phyloP scores from a whole-genome alignment of 345 rosid species.

The Salix udensis region DNA sequence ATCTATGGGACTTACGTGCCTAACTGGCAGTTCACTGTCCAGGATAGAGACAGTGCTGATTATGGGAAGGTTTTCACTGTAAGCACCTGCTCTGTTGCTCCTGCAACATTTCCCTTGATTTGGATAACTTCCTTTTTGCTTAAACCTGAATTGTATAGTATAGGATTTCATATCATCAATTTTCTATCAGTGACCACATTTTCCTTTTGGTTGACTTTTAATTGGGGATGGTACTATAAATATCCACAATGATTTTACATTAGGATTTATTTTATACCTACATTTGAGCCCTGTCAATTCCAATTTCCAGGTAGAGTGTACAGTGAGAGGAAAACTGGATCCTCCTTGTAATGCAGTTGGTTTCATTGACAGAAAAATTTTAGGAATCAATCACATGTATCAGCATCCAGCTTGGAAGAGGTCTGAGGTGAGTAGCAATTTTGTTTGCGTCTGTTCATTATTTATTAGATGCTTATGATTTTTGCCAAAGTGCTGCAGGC shows the following conservation, averaged over 20 bases:
- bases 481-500: conserved; percentile 45
- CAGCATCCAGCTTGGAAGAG: conserved; percentile 87
- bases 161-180: background rate
- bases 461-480: background rate
- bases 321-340: conserved; percentile 67
- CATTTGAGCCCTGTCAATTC: background rate
- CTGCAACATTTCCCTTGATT: background rate
- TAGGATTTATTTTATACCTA: background rate
- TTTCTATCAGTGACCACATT: background rate
- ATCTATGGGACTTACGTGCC: conserved; percentile 68
- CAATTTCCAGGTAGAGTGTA: conserved; percentile 56
- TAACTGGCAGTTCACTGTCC: conserved; percentile 67
- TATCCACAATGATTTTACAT: no score
- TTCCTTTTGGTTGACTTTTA: background rate
- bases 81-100: conserved; percentile 16
- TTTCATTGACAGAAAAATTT: conserved; percentile 61
- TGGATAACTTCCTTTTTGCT: background rate
- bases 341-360: conserved; percentile 93
- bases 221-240: background rate
- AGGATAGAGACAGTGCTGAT: conserved; percentile 40
- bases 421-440: conserved; percentile 49
- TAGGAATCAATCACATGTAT: conserved; percentile 76
- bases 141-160: background rate
- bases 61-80: conserved; percentile 60
- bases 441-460: background rate